Conservation (phyloP, 257 asterid species). For the Capsicum chinense region DNA sequence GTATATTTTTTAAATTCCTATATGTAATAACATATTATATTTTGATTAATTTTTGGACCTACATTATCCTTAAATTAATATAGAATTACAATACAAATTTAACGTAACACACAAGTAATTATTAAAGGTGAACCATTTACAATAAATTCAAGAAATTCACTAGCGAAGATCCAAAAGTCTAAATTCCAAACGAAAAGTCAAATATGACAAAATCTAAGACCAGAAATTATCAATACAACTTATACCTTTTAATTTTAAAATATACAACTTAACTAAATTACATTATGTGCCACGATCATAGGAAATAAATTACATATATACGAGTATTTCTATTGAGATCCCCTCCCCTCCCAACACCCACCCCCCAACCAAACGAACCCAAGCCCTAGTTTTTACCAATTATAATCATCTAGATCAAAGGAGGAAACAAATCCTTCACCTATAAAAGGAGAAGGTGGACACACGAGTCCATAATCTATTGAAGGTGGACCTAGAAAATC, state of each 20-base stretch:
- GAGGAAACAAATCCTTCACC: slow-evolving; percentile 29
- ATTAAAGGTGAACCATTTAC: not conserved
- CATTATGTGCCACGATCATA: no score
- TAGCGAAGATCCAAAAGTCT: not conserved
- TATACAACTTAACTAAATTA: no score
- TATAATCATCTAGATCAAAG: slow-evolving; percentile 5
- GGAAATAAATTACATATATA: no score
- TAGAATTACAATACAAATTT: not conserved
- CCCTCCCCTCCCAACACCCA: no score
- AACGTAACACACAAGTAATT: not conserved
- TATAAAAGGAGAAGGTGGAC: slow-evolving; percentile 38
- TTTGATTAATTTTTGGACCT: not conserved
- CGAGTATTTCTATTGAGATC: no score
- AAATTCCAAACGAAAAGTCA: not conserved
- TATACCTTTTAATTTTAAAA: no score
- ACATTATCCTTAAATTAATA: not conserved
- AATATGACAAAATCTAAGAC: not conserved
- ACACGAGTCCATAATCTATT: slow-evolving; percentile 19
- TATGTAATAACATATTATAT: not conserved
- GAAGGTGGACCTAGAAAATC: not conserved
- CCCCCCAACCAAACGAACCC: no score
- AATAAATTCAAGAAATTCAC: not conserved
- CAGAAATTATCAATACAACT: no score
- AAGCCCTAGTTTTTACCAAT: not conserved
- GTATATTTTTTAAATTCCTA: no score